These are phyloP conservation scores for Lentinula sp. DNA, from an alignment of 768 basidiomycete genomes.

Conservation along the genomic window DNA sequence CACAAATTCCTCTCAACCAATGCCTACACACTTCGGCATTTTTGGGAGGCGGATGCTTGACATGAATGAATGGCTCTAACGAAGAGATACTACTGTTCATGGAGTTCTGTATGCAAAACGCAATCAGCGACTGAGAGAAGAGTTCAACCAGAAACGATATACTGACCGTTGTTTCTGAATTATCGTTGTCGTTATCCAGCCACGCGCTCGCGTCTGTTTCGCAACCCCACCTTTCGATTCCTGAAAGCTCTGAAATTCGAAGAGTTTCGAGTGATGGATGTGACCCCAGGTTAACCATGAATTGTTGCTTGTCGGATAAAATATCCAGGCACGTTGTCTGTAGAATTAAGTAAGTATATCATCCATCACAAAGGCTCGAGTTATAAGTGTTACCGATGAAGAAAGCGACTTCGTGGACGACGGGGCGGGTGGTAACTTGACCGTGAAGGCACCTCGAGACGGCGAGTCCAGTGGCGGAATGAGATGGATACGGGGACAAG, in stretches of 20 bases:
- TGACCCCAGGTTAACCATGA: background rate
- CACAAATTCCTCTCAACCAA: conserved; percentile 26
- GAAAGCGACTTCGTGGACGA: background rate
- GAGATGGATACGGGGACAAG: background rate
- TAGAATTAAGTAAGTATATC: background rate
- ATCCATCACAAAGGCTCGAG: background rate
- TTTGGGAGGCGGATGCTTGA: conserved; percentile 13
- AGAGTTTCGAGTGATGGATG: background rate
- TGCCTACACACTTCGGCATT: conserved; percentile 17
- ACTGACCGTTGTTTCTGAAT: background rate
- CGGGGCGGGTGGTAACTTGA: background rate
- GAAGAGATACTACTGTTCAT: background rate
- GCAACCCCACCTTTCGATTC: background rate
- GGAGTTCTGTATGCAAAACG: background rate
- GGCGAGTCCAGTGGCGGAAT: background rate
- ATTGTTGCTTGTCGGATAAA: background rate
- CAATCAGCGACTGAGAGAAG: background rate
- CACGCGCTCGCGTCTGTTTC: background rate
- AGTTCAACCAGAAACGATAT: background rate
- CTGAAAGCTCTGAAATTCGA: background rate
- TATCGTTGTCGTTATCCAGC: background rate
- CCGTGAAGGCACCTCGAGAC: background rate
- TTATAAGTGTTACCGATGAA: background rate
- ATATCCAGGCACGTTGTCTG: background rate
- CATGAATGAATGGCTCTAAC: background rate